Evolutionary conservation across 2,329 filamentous ascomycete species (phyloP).

Genomic region (Coniosporium uncinatum): DNA sequence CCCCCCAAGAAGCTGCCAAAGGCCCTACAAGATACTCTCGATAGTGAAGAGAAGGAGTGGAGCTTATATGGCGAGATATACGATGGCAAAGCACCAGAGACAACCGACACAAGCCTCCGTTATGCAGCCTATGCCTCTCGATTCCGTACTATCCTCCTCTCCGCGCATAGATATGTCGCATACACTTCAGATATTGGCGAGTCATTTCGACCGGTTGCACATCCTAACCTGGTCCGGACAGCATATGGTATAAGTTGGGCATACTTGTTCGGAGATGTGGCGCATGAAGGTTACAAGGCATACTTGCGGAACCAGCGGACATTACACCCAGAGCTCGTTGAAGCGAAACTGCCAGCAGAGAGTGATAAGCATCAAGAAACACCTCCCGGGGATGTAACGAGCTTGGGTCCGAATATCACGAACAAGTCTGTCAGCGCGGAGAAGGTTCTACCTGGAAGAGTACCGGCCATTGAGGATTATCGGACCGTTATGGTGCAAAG

Average conservation of each 20-base stretch:
- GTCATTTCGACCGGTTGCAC: slow-evolving; percentile 88
- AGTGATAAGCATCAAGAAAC: slow-evolving; percentile 15
- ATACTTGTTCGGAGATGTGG: slow-evolving; percentile 87
- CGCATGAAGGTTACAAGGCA: slow-evolving; percentile 91
- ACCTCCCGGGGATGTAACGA: slow-evolving; percentile 21
- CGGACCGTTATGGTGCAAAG: slow-evolving; percentile 87
- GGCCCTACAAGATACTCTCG: slow-evolving; percentile 48
- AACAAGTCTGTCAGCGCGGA: slow-evolving; percentile 10
- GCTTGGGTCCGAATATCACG: slow-evolving; percentile 12
- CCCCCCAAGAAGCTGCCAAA: slow-evolving; percentile 45
- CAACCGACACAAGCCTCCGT: slow-evolving; percentile 79
- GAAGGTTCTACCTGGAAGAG: slow-evolving; percentile 31
- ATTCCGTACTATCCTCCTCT: slow-evolving; percentile 79
- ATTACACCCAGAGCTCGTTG: slow-evolving; percentile 54
- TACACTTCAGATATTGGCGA: slow-evolving; percentile 98
- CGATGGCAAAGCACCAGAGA: slow-evolving; percentile 70
- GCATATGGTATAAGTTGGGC: slow-evolving; percentile 93
- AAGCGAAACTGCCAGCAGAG: slow-evolving; percentile 6
- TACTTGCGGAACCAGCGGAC: slow-evolving; percentile 81
- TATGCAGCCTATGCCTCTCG: slow-evolving; percentile 92
- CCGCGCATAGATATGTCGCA: slow-evolving; percentile 92
- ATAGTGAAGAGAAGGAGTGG: slow-evolving; percentile 67
- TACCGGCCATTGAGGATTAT: slow-evolving; percentile 82
- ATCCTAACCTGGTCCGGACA: slow-evolving; percentile 72
- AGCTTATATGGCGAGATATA: slow-evolving; percentile 76